phyloP scores from a whole-genome alignment of 139 green algal species.

The Penium margaritaceum region DNA sequence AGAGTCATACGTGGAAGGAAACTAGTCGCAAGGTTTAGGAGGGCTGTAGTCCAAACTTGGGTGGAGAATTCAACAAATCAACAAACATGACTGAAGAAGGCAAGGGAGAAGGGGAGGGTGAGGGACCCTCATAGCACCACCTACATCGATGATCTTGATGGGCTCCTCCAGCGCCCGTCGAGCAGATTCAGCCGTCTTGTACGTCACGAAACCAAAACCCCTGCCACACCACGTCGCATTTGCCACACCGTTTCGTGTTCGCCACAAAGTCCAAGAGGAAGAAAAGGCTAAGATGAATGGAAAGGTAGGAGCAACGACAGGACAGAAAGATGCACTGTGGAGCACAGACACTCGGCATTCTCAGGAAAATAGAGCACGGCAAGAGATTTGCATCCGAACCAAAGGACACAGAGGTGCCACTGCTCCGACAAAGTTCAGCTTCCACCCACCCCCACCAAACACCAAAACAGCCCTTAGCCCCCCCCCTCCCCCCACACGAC shows the following conservation, averaged over 20 bases:
- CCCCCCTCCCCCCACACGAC: no score
- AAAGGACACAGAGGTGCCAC: background rate
- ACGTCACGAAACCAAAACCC: conserved; percentile 42
- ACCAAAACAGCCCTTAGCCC: no score
- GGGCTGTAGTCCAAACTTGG: background rate
- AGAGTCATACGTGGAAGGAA: no score
- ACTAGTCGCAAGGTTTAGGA: background rate
- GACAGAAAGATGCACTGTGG: background rate
- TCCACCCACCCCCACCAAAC: background rate
- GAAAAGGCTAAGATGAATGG: conserved; percentile 1
- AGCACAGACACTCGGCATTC: background rate
- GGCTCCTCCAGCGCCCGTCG: conserved; percentile 22
- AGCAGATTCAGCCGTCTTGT: conserved; percentile 29
- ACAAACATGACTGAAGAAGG: background rate
- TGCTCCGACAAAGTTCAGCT: background rate
- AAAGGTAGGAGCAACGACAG: conserved; percentile 5
- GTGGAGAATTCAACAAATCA: background rate
- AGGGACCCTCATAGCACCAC: no score
- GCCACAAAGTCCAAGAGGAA: background rate
- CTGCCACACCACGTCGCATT: no score
- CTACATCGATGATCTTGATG: conserved; percentile 39
- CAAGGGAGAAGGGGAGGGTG: no score
- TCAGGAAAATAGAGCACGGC: background rate
- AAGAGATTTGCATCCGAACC: conserved; percentile 2
- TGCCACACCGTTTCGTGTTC: no score